Conservation (phyloP, 2,329 filamentous ascomycete species). For the Leptographium lundbergii region DNA sequence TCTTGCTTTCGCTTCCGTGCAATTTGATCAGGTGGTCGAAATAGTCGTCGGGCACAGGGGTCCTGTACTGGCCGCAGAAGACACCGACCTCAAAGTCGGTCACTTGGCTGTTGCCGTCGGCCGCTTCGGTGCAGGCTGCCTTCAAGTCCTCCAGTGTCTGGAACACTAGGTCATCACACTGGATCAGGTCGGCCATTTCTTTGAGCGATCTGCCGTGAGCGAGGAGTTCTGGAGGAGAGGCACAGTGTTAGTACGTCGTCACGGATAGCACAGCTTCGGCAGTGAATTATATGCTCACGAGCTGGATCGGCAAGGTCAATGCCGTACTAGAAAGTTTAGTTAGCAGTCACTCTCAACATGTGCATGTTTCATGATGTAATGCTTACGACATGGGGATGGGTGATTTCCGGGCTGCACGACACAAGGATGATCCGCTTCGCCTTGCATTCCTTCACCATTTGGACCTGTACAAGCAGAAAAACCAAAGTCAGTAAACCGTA, state of each 20-base stretch:
- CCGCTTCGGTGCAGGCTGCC: slow-evolving; percentile 61
- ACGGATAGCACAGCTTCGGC: background rate
- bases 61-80: slow-evolving; percentile 80
- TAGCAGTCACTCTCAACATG: background rate
- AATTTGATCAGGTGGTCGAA: slow-evolving; percentile 67
- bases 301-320: slow-evolving; percentile 31
- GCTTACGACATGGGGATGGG: slow-evolving; percentile 59
- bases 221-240: slow-evolving; percentile 8
- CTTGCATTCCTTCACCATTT: slow-evolving; percentile 28
- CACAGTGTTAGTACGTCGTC: background rate
- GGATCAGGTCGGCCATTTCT: slow-evolving; percentile 30
- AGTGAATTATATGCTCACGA: background rate
- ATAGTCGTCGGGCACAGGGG: slow-evolving; percentile 65
- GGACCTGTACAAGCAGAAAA: background rate
- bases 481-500: background rate
- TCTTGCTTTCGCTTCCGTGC: slow-evolving; percentile 49
- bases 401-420: slow-evolving; percentile 79
- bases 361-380: background rate
- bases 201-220: slow-evolving; percentile 20
- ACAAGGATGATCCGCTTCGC: slow-evolving; percentile 38
- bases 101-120: slow-evolving; percentile 29
- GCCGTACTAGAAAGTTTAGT: slow-evolving; percentile 18
- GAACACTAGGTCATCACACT: slow-evolving; percentile 42
- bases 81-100: slow-evolving; percentile 76
- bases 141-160: slow-evolving; percentile 61